A percentile compares a stretch with the other conserved stretches of the same genome.
These are phyloP conservation scores for Pseudogymnoascus verrucosus DNA, from an alignment of 2,329 filamentous ascomycete genomes.

Conservation along the genomic window DNA sequence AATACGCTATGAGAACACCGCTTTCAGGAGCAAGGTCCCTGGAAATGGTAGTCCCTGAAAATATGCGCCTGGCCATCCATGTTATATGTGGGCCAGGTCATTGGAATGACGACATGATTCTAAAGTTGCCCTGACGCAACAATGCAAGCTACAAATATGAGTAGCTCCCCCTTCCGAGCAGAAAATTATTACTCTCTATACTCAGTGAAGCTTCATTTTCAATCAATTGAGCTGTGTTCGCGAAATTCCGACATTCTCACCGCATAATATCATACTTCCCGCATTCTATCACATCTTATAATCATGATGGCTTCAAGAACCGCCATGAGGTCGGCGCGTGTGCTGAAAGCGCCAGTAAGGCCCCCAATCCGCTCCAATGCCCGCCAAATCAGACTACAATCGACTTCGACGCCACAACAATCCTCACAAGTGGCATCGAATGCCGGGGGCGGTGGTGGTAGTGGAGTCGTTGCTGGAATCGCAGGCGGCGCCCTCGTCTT, in stretches of 20 bases:
- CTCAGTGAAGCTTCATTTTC: background rate
- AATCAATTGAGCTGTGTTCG: background rate
- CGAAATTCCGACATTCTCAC: too few species aligned
- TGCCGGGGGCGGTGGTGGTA: conserved; percentile 24
- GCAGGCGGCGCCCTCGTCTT: conserved; percentile 42
- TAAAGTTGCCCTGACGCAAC: background rate
- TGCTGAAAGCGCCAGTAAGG: conserved; percentile 13
- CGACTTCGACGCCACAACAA: background rate
- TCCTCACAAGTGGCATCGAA: conserved; percentile 19
- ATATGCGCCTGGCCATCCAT: background rate
- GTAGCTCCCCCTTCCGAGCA: background rate
- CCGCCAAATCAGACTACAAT: conserved; percentile 22
- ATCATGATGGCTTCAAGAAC: conserved; percentile 23
- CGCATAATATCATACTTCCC: background rate
- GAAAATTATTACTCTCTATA: background rate
- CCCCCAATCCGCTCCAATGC: conserved; percentile 24
- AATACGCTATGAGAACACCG: background rate
- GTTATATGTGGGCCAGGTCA: background rate
- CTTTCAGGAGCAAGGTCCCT: conserved; percentile 3
- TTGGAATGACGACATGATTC: background rate
- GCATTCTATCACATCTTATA: conserved; percentile 1
- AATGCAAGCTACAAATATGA: background rate
- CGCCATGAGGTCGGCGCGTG: conserved; percentile 19
- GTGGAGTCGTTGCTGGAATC: conserved; percentile 39
- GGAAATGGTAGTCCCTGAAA: background rate